Base-by-base conservation (phyloP, 352 stramenopile species). In the Pythium dissimile region DNA sequence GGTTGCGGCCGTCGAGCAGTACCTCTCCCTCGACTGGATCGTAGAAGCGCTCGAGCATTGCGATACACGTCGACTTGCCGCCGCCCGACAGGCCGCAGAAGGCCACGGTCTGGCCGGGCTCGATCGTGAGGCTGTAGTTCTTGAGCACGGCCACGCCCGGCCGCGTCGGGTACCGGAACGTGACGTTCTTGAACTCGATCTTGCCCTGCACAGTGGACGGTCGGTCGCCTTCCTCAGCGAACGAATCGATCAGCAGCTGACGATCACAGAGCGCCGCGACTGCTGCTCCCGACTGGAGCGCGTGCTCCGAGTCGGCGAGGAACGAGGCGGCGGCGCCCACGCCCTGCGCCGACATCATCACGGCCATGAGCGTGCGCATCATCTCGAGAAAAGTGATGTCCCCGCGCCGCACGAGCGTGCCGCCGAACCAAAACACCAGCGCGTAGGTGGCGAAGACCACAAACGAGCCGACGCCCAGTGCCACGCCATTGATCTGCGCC, bases 71-170 rank as follows among this genome's bases (percentile, higher is more conserved):
- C 31, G 56, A 66, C 46, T 66, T 66, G 53, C 70, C 70, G 23
- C 51, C 54, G 38, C 70, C 70, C 23, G 53, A 69, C 20, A 45
- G 26, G 15, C 70, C 71, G 24, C 75, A 77, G 43, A 88, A 72
- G 0, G 72, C n/a, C n/a, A n/a, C n/a, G n/a, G n/a, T n/a, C n/a
- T n/a, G 76, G 0, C 78, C 78, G 21, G 75, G 34, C 23, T 84
- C 72, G 31, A 93, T 80, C 3, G 73, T 73, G 2, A 98, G 63
- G 51, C 81, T 89, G 53, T 97, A 79, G 43, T 77, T 65, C 20
- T 86, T 79, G 20, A 98, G 80, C 32, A 97, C 79, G 16, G 59
- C 69, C 6, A 78, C 67, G 2, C 85, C 49, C 0, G 75, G 76
- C 10, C 84, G 72, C 1, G 59, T 76, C 10, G 85, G 81, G 65